These are phyloP conservation scores for Neoboletus subvelutipes DNA, from an alignment of 768 basidiomycete genomes.

Conservation along the genomic window DNA sequence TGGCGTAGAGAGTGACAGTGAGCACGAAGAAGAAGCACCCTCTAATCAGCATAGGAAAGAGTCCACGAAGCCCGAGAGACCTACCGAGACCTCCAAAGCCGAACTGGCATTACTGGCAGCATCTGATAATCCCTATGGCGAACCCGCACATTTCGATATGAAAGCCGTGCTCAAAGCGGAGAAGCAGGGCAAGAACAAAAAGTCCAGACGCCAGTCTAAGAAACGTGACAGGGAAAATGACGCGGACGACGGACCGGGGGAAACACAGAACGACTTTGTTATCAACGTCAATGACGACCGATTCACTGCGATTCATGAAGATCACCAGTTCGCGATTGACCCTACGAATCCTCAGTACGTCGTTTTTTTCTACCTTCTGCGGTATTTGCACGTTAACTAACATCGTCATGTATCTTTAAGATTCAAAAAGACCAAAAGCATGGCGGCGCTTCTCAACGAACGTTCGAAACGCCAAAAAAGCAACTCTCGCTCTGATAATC, in stretches of 20 bases:
- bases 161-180: slow-evolving; percentile 86
- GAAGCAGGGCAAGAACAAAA: slow-evolving; percentile 51
- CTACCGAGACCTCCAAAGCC: slow-evolving; percentile 37
- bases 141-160: slow-evolving; percentile 85
- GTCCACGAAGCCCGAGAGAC: slow-evolving; percentile 23
- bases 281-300: slow-evolving; percentile 86
- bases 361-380: neutral
- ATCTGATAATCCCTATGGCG: slow-evolving; percentile 51
- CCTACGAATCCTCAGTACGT: slow-evolving; percentile 93
- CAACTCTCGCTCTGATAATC: slow-evolving; percentile 10
- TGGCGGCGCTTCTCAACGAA: slow-evolving; percentile 83
- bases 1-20: slow-evolving; percentile 36
- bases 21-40: slow-evolving; percentile 28
- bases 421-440: slow-evolving; percentile 90
- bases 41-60: slow-evolving; percentile 23
- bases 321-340: slow-evolving; percentile 92
- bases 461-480: slow-evolving; percentile 63
- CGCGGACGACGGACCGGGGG: slow-evolving; percentile 50
- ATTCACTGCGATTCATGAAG: slow-evolving; percentile 85
- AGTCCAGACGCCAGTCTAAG: slow-evolving; percentile 37
- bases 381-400: neutral
- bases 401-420: slow-evolving; percentile 38
- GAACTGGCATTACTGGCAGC: slow-evolving; percentile 65
- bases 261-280: slow-evolving; percentile 76
- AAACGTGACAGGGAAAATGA: slow-evolving; percentile 23